Base-by-base conservation (phyloP, 192 early-diverging fungal species). In the Pilaira anomala region DNA sequence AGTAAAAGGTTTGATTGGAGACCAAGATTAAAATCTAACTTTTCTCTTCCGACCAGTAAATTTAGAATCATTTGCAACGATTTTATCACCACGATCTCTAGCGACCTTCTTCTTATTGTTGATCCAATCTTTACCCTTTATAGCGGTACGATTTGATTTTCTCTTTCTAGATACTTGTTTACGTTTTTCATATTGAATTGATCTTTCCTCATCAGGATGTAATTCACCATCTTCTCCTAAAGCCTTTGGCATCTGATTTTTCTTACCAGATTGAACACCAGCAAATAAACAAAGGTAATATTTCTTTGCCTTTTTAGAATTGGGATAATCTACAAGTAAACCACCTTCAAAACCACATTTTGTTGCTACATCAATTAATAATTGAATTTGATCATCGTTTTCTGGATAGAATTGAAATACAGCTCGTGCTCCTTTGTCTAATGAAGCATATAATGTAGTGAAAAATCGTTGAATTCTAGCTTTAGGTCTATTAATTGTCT, bases 391-490 rank as follows among this genome's bases (percentile, higher is more conserved):
- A 52, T 88, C 79, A 60, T 94, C 89, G 74, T 96, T 95, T 73
- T 97, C 95, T 0, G 97, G 96, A 70, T 99, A 98, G 64, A 99
- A 97, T 79, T 99, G 97, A 79, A 98, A 99, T 24, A 99, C 83
- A 9, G 93, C 93, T n/a, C 94, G 79, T 9, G 93, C 91, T 12
- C 95, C 95, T 12, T 92, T 80, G 44, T 87, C 75, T 66, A 98
- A 74, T 9, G 92, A 80, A n/a, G 91, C 92, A 67, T 94, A 98
- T 25, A 98, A 76, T 8, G 95, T 93, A 9, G 88, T 85, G 63
- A 99, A 99, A 76, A 99, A 99, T 16, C 93, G 82, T 45, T 76
- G 76, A 16, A 99, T 76, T 13, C 97, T 87, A 12, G 86, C 78
- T 58, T 88, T 83, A 21, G 97, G 97, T 55, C 83, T 79, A 69